Evolutionary conservation across 768 basidiomycete species (phyloP), one percentile per base, ranked within the genome.

Genomic region (Cytidiella melzeri): DNA sequence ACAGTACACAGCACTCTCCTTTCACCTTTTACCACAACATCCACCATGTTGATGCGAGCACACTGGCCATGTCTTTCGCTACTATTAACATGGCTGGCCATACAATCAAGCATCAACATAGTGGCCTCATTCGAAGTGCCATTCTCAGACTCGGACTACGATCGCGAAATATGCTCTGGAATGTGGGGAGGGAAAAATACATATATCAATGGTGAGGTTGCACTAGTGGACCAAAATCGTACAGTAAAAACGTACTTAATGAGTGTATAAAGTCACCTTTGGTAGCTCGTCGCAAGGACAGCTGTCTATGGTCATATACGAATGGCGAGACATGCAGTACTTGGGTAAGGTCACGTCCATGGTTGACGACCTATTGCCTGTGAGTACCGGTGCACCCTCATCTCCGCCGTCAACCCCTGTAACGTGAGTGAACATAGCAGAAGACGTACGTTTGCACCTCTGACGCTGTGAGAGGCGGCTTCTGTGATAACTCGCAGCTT

Each of bases 361-460:
- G 26, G 66, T 62, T 4, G 74, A 81, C 54, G 75, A 79, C 34
- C 69, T 71, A 48, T 60, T 84, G 43, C 87, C 86, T 55, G 86
- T 92, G 66, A 79, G 83, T 69, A 53, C 45, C 48, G 20, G n/a
- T 34, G 9, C 52, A 21, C 26, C 34, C 38, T 30, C 9, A 24
- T 19, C n/a, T 4, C 11, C 37, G 20, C 34, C 25, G 24, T 43
- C 23, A 54, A 42, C 39, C 34, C 49, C n/a, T 30, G 39, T 55
- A 46, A 55, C 41, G 26, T 56, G 62, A 52, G 56, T 39, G 19
- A 28, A 50, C 62, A 59, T 57, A 75, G 69, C 80, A 97, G 92
- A 91, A 86, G 70, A 89, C 87, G 20, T 99, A 92, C 58, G 79
- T 99, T 24, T 99, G 96, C 69, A 98, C 95, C 2, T 79, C 89